A percentile compares a stretch with the other conserved stretches of the same genome.
Evolutionary conservation across 495 filamentous ascomycete genomes (phyloP).

Genomic region (Tuber magnatum): DNA sequence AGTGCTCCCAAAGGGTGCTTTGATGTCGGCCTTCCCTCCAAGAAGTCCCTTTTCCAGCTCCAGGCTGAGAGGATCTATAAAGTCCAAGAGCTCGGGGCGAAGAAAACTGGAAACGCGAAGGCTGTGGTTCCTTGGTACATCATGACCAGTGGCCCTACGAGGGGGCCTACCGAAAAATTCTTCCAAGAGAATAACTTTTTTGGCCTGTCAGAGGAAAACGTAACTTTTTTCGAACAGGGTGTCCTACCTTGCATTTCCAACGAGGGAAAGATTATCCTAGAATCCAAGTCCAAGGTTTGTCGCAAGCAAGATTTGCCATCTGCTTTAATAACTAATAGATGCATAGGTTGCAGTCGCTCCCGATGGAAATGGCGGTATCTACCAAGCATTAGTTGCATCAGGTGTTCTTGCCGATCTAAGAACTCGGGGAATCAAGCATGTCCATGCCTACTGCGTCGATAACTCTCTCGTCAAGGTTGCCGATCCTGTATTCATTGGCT

Average conservation of each 20-base stretch:
- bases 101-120: conserved; percentile 56
- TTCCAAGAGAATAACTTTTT: conserved; percentile 88
- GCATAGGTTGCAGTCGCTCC: conserved; percentile 78
- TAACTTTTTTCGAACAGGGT: conserved; percentile 93
- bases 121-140: conserved; percentile 94
- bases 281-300: conserved; percentile 73
- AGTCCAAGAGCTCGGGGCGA: conserved; percentile 73
- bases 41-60: conserved; percentile 94
- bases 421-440: conserved; percentile 81
- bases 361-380: conserved; percentile 97
- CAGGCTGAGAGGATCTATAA: conserved; percentile 88
- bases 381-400: conserved; percentile 77
- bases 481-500: conserved; percentile 92
- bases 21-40: conserved; percentile 83
- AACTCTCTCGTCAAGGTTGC: conserved; percentile 98
- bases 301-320: background rate
- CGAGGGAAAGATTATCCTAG: conserved; percentile 92
- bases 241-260: conserved; percentile 95
- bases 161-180: conserved; percentile 82
- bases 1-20: conserved; percentile 94
- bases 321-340: background rate
- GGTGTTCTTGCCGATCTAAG: conserved; percentile 83
- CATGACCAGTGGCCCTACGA: conserved; percentile 98
- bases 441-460: conserved; percentile 97
- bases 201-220: conserved; percentile 74